Percentiles rank a stretch among this genome's conserved stretches.
Evolutionary conservation across 345 rosid species (phyloP).

Genomic region (Populus simonii): DNA sequence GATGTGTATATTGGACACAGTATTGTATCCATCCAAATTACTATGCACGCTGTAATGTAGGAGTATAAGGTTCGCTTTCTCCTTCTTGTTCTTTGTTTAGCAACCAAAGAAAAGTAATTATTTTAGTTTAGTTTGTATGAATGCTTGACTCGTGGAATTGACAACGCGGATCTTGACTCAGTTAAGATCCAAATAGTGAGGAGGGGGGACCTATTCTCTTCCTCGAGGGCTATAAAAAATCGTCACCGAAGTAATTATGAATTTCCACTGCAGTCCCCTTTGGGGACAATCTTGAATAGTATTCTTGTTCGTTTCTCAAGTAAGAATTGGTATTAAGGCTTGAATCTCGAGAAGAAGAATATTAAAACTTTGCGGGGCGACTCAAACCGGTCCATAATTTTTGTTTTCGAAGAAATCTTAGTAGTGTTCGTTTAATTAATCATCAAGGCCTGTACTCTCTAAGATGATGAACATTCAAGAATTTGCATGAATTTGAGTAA

Average conservation of each 20-base stretch:
- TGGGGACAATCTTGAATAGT: no score
- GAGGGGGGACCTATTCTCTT: no score
- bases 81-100: no score
- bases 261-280: no score
- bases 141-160: neutral
- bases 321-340: neutral
- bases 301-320: neutral
- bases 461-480: neutral
- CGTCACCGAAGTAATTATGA: neutral
- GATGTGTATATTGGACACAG: no score
- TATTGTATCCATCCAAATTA: no score
- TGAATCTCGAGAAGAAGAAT: no score
- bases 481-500: neutral
- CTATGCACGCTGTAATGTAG: no score
- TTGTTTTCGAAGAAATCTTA: neutral
- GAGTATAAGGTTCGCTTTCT: no score
- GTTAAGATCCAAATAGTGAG: neutral
- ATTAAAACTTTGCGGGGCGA: neutral
- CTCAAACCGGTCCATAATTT: neutral
- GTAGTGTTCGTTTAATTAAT: no score
- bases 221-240: no score
- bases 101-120: neutral
- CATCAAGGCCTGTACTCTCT: no score
- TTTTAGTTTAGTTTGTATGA: neutral
- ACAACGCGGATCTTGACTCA: neutral